A percentile compares a stretch with the other conserved stretches of the same genome.
Evolutionary conservation across 495 filamentous ascomycete species (phyloP).

Genomic region (Penicillium malachiteum): DNA sequence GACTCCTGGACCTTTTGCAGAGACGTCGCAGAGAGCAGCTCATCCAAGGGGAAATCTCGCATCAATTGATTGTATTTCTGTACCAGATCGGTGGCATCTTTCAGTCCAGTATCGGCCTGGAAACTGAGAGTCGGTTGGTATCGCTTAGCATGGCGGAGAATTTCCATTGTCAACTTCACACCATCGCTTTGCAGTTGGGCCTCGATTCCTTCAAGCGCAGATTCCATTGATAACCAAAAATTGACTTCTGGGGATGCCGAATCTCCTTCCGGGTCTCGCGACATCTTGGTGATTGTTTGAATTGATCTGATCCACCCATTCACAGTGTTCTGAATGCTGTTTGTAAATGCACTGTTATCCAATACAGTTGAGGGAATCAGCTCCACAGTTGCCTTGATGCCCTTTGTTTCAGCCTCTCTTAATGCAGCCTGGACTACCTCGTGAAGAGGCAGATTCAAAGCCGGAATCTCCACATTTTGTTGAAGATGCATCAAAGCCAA

Average conservation of each 20-base stretch:
- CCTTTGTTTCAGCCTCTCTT: constrained; percentile 64
- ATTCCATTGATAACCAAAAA: constrained; percentile 97
- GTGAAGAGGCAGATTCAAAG: constrained; percentile 79
- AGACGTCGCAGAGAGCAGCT: constrained; percentile 87
- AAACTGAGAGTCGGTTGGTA: constrained; percentile 97
- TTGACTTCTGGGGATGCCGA: constrained; percentile 96
- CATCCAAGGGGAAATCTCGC: constrained; percentile 95
- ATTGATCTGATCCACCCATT: constrained; percentile 99
- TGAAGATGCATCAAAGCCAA: constrained; percentile 85
- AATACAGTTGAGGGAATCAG: constrained; percentile 69
- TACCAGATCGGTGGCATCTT: constrained; percentile 90
- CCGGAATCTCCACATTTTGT: constrained; percentile 97
- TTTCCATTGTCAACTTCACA: constrained; percentile 87
- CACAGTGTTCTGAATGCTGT: constrained; percentile 87
- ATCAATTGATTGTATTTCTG: constrained; percentile 98
- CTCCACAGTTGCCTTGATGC: constrained; percentile 68
- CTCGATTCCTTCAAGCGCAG: constrained; percentile 84
- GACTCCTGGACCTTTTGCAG: constrained; percentile 88
- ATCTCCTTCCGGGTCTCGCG: constrained; percentile 80
- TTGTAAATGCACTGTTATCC: constrained; percentile 84
- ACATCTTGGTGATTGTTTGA: constrained; percentile 92
- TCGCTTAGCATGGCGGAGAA: constrained; percentile 91
- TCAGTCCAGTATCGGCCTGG: constrained; percentile 87
- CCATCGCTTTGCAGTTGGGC: constrained; percentile 82
- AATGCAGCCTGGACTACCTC: constrained; percentile 82